Evolutionary conservation across 1,284 basidiomycete genomes (phyloP), one percentile per base, ranked within the genome.

Genomic region (Pseudozyma sp.): DNA sequence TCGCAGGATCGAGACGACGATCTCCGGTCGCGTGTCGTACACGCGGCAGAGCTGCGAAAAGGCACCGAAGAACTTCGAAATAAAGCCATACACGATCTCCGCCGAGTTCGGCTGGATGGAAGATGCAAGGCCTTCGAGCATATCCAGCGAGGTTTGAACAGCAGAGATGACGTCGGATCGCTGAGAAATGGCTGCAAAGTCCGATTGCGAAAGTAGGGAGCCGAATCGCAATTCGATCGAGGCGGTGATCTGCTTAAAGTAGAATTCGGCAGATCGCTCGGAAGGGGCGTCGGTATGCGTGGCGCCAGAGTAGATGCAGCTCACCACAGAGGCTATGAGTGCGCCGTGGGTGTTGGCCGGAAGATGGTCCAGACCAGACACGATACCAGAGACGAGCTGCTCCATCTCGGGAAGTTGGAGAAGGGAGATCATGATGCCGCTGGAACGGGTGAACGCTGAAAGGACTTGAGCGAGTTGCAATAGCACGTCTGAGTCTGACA

Each of bases 401-500:
- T 78, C 68, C 66, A 80, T 78, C 45, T 71, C 61, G 10, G 68
- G 54, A 11, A 71, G 59, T 44, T 76, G 67, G 19, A 82, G 68
- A n/a, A 80, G 60, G 45, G 54, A 60, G 43, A 75, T 68, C 61
- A 80, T 75, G 56, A 80, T 62, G 17, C 75, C 62, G 55, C 70
- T 68, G 35, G 78, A 79, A 7, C 76, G 52, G 0, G 69, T 76
- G 43, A 82, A 75, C 4, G 75, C 67, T 33, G 72, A 68, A 13
- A 83, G 64, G 1, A 77, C 63, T 14, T 75, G 68, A 8, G 81
- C 75, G 19, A 77, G 69, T 46, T 80, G 78, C 8, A 66, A 58
- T 31, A 82, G 54, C 37, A 83, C 78, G 45, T 82, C 79, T 5
- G 71, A 69, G 39, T 83, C 81, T 0, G 74, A 44, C 64, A 70